Evolutionary conservation across 805 yeast species (phyloP), one percentile per base, ranked within the genome.

Genomic region (Suhomyces tanzawaensis): DNA sequence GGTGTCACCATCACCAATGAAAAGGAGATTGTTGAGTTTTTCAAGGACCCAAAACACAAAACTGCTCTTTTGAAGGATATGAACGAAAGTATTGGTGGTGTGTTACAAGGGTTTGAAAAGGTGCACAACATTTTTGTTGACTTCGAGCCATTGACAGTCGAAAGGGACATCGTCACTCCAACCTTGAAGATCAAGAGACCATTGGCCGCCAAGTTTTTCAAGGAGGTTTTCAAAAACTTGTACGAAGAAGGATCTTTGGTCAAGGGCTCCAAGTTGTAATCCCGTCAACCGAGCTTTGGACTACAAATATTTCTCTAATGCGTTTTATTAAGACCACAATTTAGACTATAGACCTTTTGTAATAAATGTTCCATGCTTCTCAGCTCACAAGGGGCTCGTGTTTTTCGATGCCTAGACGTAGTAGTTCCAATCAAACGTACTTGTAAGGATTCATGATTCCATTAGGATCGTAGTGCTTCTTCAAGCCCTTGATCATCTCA

Each of bases 361-460:
- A n/a, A n/a, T n/a, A n/a, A n/a, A n/a, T n/a, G n/a, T n/a, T n/a
- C n/a, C n/a, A n/a, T n/a, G n/a, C n/a, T n/a, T n/a, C n/a, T n/a
- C n/a, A n/a, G n/a, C n/a, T n/a, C n/a, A n/a, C n/a, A n/a, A n/a
- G n/a, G n/a, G n/a, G n/a, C n/a, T n/a, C n/a, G n/a, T n/a, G n/a
- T n/a, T n/a, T n/a, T n/a, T n/a, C n/a, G n/a, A n/a, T n/a, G n/a
- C n/a, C n/a, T n/a, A n/a, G n/a, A n/a, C n/a, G n/a, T n/a, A n/a
- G n/a, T 29, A 29, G 17, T 7, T 26, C 9, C n/a, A 12, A 11
- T 41, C 67, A 84, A 32, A 89, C 71, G 57, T 90, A 93, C 62
- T 91, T 91, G 71, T 91, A 93, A 18, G 99, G 99, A 60, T 93
- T 93, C 74, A 93, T 63, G 53, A 93, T 93, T 16, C 82, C 85